phyloP scores from a whole-genome alignment of 768 basidiomycete genomes.

The Trametes elegans region DNA sequence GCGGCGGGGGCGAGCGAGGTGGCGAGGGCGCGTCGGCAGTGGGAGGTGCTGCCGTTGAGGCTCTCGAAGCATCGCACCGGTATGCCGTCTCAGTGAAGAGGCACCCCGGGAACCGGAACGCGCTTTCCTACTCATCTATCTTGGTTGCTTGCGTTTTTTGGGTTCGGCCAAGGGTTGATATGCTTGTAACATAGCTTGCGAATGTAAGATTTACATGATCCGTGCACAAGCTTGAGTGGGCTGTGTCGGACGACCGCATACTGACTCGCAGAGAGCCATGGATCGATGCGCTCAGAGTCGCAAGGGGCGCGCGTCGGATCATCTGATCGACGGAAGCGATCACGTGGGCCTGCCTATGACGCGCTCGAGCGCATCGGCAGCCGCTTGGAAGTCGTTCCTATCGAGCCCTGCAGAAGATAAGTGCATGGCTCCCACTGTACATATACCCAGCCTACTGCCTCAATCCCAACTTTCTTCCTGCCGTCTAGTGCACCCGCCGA shows the following conservation, averaged over 20 bases:
- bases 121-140: not conserved
- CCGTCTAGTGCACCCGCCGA: too few species aligned
- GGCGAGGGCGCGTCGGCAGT: slow-evolving; percentile 43
- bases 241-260: too few species aligned
- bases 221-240: too few species aligned
- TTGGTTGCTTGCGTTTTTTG: too few species aligned
- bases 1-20: slow-evolving; percentile 30
- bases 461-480: too few species aligned
- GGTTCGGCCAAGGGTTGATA: too few species aligned
- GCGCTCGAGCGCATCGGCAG: not conserved
- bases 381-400: slow-evolving; percentile 12
- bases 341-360: not conserved
- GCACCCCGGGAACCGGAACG: not conserved
- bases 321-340: not conserved
- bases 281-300: too few species aligned
- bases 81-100: not conserved
- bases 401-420: not conserved
- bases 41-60: slow-evolving; percentile 48
- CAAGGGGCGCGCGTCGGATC: not conserved
- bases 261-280: too few species aligned
- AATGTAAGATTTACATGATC: too few species aligned
- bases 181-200: too few species aligned
- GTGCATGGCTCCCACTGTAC: too few species aligned
- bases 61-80: slow-evolving; percentile 27
- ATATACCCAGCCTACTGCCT: too few species aligned